Evolutionary conservation across 257 asterid genomes (phyloP).

Genomic region (Rauvolfia tetraphylla): DNA sequence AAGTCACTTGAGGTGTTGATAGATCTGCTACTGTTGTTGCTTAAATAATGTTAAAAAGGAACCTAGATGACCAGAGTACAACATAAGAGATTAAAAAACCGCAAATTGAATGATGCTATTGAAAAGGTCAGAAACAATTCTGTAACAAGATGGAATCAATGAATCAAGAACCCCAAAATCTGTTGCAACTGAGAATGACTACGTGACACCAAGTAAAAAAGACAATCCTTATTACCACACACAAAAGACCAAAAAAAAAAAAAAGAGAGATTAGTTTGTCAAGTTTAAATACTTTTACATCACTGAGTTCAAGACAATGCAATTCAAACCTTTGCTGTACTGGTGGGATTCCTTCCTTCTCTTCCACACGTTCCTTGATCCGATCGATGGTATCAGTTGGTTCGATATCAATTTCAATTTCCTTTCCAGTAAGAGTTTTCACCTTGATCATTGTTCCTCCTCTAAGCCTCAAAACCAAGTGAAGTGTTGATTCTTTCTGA

Average conservation of each 20-base stretch:
- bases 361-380: slow-evolving; percentile 70
- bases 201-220: not conserved
- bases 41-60: not conserved
- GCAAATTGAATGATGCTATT: not conserved
- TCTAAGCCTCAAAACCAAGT: slow-evolving; percentile 61
- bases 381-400: slow-evolving; percentile 69
- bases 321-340: slow-evolving; percentile 59
- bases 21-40: not conserved
- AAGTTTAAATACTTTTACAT: not conserved
- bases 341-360: slow-evolving; percentile 80
- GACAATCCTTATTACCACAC: not conserved
- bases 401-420: slow-evolving; percentile 65
- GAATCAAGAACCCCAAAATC: not conserved
- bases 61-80: not conserved
- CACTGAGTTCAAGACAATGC: not conserved
- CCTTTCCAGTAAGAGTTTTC: slow-evolving; percentile 66
- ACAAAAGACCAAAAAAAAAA: too few relatives aligned
- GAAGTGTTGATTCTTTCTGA: slow-evolving; percentile 64
- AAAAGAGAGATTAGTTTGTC: not conserved
- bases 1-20: not conserved
- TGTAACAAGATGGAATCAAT: not conserved
- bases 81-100: not conserved
- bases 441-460: slow-evolving; percentile 83
- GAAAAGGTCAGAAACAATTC: not conserved
- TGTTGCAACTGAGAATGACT: not conserved